These are phyloP conservation scores for Hypoxylon sp. DNA, from an alignment of 2,329 filamentous ascomycete genomes.

Conservation along the genomic window DNA sequence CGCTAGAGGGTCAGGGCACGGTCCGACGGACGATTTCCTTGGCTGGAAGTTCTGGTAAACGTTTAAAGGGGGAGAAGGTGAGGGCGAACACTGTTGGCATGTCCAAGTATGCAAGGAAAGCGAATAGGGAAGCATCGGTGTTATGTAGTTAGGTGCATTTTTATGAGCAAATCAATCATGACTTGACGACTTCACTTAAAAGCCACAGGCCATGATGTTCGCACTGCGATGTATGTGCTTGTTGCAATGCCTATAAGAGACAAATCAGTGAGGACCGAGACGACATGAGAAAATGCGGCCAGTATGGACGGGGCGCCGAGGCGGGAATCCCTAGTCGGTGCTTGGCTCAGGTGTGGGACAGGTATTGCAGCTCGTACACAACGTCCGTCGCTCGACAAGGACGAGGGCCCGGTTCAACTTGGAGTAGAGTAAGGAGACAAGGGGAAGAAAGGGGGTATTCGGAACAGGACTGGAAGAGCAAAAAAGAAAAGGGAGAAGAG, in stretches of 20 bases:
- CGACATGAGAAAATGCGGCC: constrained; percentile 26
- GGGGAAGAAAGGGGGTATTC: constrained; percentile 4
- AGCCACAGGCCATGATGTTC: constrained; percentile 6
- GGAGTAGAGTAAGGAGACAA: constrained; percentile 4
- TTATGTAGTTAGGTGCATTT: constrained; percentile 48
- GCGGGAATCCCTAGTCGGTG: constrained; percentile 18
- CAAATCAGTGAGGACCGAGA: constrained; percentile 10
- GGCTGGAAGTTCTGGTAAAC: constrained; percentile 29
- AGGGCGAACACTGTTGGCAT: constrained; percentile 35
- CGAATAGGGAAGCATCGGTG: constrained; percentile 40
- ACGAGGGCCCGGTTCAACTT: constrained; percentile 6
- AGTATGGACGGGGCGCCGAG: not conserved
- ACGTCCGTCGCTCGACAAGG: constrained; percentile 29
- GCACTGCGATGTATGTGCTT: constrained; percentile 9
- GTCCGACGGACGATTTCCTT: constrained; percentile 34
- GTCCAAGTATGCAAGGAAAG: constrained; percentile 31
- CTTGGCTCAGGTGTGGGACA: constrained; percentile 15
- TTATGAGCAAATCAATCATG: constrained; percentile 45
- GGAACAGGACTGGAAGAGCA: constrained; percentile 21
- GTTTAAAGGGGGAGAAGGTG: constrained; percentile 22
- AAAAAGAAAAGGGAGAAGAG: constrained; percentile 29
- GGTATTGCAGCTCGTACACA: constrained; percentile 10
- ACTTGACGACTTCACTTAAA: constrained; percentile 42
- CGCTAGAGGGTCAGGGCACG: constrained; percentile 35
- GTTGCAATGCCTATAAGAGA: constrained; percentile 10